Percentiles rank a stretch among this genome's conserved stretches.
These are phyloP conservation scores for Protomyces gravidus DNA, from an alignment of 1,139 yeast species.

Conservation along the genomic window DNA sequence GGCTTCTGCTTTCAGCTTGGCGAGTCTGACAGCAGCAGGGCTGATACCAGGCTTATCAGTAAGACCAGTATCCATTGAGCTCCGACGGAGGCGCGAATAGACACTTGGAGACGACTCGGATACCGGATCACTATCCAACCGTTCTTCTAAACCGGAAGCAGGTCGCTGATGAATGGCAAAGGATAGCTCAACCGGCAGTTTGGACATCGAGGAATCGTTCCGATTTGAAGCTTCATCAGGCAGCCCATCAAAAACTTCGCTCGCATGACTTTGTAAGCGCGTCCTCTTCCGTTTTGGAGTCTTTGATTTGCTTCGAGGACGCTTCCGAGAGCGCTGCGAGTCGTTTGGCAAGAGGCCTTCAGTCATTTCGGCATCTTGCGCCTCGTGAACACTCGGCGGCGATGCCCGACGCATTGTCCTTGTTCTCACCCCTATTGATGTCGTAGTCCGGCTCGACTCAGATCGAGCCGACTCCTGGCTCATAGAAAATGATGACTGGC, in stretches of 20 bases:
- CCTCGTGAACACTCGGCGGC: too few species aligned
- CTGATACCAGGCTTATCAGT: neutral
- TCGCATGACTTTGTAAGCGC: too few species aligned
- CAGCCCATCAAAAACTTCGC: too few species aligned
- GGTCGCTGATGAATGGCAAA: neutral
- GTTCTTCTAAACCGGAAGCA: neutral
- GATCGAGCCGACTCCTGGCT: too few species aligned
- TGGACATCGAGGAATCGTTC: too few species aligned
- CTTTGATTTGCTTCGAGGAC: neutral
- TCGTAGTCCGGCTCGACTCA: too few species aligned
- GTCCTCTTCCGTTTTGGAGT: neutral
- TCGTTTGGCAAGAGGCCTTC: too few species aligned
- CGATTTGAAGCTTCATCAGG: too few species aligned
- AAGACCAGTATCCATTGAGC: neutral
- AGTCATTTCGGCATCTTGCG: too few species aligned
- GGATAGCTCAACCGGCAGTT: neutral
- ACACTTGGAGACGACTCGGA: slow-evolving; percentile 23
- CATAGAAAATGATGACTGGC: too few species aligned
- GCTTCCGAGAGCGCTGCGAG: neutral
- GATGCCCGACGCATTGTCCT: too few species aligned
- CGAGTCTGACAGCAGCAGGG: neutral
- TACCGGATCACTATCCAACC: slow-evolving; percentile 11
- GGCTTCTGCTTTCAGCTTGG: neutral
- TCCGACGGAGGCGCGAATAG: slow-evolving; percentile 14
- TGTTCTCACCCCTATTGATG: too few species aligned